Conservation (phyloP, 768 basidiomycete species). For the Lactifluus volemus region DNA sequence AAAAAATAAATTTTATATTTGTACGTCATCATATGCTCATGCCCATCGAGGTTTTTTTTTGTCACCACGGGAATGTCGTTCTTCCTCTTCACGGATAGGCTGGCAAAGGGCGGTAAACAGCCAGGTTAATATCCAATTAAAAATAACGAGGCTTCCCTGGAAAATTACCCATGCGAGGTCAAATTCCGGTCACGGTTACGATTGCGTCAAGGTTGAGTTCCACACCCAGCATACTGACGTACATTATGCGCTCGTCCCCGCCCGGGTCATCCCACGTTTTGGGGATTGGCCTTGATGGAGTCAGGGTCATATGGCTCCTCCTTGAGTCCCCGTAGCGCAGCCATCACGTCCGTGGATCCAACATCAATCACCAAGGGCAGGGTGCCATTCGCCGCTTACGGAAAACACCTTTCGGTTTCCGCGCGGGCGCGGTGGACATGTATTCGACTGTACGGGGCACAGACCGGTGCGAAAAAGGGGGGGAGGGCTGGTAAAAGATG, state of each 20-base stretch:
- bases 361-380: conserved; percentile 59
- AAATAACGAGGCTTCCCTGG: neutral
- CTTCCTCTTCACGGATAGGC: no score
- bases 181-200: conserved; percentile 28
- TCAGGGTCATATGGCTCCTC: conserved; percentile 45
- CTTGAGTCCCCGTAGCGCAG: conserved; percentile 55
- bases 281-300: conserved; percentile 55
- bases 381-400: conserved; percentile 35
- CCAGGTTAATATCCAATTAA: neutral
- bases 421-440: conserved; percentile 40
- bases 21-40: no score
- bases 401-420: conserved; percentile 30
- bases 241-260: conserved; percentile 36
- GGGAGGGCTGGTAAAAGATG: no score
- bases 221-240: conserved; percentile 21
- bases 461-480: no score
- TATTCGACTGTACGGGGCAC: no score
- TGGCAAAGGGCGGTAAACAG: no score
- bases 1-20: no score
- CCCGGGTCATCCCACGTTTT: conserved; percentile 51
- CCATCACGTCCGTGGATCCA: conserved; percentile 69
- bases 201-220: conserved; percentile 29
- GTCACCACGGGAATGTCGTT: no score
- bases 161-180: conserved; percentile 33
- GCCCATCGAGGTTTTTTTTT: no score